Percentiles rank a stretch among this genome's conserved stretches.
phyloP scores from a whole-genome alignment of 306 rosid genomes.

The Calophaca sinica region DNA sequence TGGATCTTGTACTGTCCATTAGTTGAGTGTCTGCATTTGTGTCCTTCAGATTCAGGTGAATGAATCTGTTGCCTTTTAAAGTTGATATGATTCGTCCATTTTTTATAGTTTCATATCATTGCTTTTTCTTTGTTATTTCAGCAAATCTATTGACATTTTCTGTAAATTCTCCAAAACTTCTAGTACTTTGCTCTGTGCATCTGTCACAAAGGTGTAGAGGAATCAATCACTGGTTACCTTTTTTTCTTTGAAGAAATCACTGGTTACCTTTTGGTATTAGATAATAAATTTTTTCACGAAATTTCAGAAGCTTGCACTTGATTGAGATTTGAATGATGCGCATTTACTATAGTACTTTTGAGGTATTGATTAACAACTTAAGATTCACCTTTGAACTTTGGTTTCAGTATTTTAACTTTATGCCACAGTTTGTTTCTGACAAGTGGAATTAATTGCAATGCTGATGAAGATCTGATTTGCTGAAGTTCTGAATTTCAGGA shows the following conservation, averaged over 20 bases:
- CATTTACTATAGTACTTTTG: too few relatives aligned
- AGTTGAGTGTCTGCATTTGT: constrained; percentile 41
- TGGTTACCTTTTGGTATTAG: constrained; percentile 1
- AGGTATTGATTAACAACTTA: too few relatives aligned
- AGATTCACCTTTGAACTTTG: too few relatives aligned
- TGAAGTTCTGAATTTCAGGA: constrained; percentile 50
- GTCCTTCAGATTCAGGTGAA: constrained; percentile 37
- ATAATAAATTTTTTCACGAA: constrained; percentile 6
- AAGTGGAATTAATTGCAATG: constrained; percentile 18
- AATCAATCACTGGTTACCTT: constrained; percentile 18
- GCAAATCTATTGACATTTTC: neutral
- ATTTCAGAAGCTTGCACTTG: neutral
- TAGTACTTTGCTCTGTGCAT: constrained; percentile 5
- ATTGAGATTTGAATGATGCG: too few relatives aligned
- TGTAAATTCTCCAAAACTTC: neutral
- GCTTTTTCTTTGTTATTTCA: constrained; percentile 1
- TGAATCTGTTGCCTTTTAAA: neutral
- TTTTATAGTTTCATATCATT: neutral
- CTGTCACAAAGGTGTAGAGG: constrained; percentile 11
- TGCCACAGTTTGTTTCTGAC: neutral
- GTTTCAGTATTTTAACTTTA: too few relatives aligned
- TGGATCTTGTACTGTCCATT: constrained; percentile 38
- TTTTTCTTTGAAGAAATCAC: too few relatives aligned
- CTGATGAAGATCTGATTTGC: constrained; percentile 44
- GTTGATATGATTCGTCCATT: constrained; percentile 26